Evolutionary conservation across 2,329 filamentous ascomycete genomes (phyloP).

Genomic region (Ceratocystis papillata): DNA sequence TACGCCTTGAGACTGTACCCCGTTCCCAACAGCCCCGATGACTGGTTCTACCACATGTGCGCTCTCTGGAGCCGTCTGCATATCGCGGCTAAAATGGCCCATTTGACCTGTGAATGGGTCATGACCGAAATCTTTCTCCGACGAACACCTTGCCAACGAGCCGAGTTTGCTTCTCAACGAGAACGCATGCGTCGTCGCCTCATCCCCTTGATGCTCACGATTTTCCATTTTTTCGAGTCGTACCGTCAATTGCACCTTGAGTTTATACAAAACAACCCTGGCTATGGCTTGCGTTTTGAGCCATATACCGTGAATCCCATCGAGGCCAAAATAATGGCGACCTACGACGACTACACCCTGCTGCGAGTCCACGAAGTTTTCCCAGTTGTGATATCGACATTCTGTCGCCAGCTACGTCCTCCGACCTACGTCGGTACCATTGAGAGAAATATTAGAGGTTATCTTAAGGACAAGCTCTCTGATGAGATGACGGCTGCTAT

Average conservation of each 20-base stretch:
- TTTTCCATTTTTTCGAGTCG: constrained; percentile 58
- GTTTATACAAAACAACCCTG: constrained; percentile 43
- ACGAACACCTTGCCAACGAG: constrained; percentile 43
- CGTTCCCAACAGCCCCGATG: constrained; percentile 36
- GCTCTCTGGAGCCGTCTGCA: constrained; percentile 56
- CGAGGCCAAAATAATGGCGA: constrained; percentile 49
- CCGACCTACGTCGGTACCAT: constrained; percentile 54
- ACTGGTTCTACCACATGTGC: constrained; percentile 52
- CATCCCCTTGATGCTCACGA: constrained; percentile 52
- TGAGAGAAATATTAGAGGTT: constrained; percentile 52
- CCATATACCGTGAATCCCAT: constrained; percentile 54
- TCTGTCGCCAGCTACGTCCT: constrained; percentile 50
- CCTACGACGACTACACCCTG: constrained; percentile 54
- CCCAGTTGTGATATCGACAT: constrained; percentile 53
- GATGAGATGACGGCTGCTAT: constrained; percentile 54
- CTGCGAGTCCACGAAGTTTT: constrained; percentile 55
- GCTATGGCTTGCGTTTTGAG: constrained; percentile 40
- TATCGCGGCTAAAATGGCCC: constrained; percentile 51
- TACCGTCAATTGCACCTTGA: constrained; percentile 50
- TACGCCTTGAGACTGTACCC: constrained; percentile 53
- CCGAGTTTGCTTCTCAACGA: constrained; percentile 49
- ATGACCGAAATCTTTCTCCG: constrained; percentile 55
- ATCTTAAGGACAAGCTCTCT: constrained; percentile 50
- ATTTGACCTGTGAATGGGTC: constrained; percentile 53
- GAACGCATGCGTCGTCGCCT: constrained; percentile 54